Base-by-base conservation (phyloP, 2,329 filamentous ascomycete species). In the Calycina herbarum region DNA sequence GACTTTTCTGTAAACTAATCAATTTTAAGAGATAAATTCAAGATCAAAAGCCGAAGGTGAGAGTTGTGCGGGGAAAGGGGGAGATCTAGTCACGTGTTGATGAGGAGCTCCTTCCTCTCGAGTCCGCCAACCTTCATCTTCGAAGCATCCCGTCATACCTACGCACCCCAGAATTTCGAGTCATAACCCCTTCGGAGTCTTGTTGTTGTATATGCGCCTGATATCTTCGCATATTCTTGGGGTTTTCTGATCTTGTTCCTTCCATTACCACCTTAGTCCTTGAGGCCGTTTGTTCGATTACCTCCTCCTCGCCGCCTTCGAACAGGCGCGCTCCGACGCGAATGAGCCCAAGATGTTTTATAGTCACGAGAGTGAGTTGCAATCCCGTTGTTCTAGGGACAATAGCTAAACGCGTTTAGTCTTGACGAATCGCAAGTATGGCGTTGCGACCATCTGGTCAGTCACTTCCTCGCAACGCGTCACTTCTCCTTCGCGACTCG, bases 391-490 rank as follows among this genome's bases (percentile, higher is more conserved):
- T 24, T 56, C 11, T 3, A 48, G 38, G 11, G 27, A 7, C 58
- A n/a, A 4, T 20, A 56, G 54, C 67, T 74, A 31, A 73, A 93
- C 80, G 74, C n/a, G 24, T 11, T 45, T 64, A 89, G 87, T 99
- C 66, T 86, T 99, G 64, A 95, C 89, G 3, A 94, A 86, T 68
- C 88, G 88, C 75, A 90, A 95, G 76, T 91, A 97, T 85, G 95
- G 95, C 64, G 91, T 99, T 65, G 91, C 94, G 15, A 99, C 94
- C 1, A 89, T 99, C 67, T 99, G 95, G 94, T 96, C 82, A 74
- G 85, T 74, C 29, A 35, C 31, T 42, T 31, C 51, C 10, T 48
- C 35, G 10, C 29, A 45, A 45, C 58, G 58, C 58, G 33, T 42
- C 58, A 35, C 20, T 38, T 35, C 48, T 35, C 8, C 29, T 51